Conservation (phyloP, 495 filamentous ascomycete genomes). For the Aspergillus steynii region DNA sequence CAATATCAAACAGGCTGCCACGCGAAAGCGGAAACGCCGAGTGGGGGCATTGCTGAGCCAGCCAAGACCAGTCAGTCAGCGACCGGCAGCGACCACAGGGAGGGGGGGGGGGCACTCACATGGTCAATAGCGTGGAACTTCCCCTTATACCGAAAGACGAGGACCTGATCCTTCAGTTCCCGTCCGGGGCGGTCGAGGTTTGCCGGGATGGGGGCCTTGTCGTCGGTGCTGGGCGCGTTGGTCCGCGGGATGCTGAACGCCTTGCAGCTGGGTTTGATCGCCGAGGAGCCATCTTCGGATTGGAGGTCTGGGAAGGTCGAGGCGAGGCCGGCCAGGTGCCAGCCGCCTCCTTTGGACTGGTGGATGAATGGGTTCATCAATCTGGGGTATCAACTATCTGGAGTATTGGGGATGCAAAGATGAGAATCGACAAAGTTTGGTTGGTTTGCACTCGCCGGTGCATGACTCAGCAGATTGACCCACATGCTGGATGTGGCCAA, state of each 20-base stretch:
- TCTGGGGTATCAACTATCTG: no score
- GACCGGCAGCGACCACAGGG: no score
- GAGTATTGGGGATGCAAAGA: no score
- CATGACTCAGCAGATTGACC: background rate
- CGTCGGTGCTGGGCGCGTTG: slow-evolving; percentile 4
- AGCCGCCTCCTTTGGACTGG: slow-evolving; percentile 18
- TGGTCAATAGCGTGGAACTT: slow-evolving; percentile 62
- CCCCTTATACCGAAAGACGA: slow-evolving; percentile 58
- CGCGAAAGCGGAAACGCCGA: slow-evolving; percentile 57
- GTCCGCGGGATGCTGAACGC: slow-evolving; percentile 51
- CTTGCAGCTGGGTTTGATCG: slow-evolving; percentile 49
- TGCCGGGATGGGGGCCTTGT: slow-evolving; percentile 29
- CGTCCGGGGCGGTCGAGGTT: slow-evolving; percentile 40
- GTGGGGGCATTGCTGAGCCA: slow-evolving; percentile 58
- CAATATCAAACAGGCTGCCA: slow-evolving; percentile 60
- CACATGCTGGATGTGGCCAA: no score
- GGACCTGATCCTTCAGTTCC: slow-evolving; percentile 56
- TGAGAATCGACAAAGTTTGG: background rate
- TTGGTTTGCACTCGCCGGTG: background rate
- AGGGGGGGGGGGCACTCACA: slow-evolving; percentile 38
- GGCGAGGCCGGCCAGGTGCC: slow-evolving; percentile 43
- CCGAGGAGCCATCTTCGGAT: slow-evolving; percentile 32
- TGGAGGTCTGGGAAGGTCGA: slow-evolving; percentile 54
- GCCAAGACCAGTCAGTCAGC: slow-evolving; percentile 11
- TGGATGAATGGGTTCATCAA: slow-evolving; percentile 17